Evolutionary conservation across 306 rosid genomes (phyloP).

Genomic region (Lotus japonicus): DNA sequence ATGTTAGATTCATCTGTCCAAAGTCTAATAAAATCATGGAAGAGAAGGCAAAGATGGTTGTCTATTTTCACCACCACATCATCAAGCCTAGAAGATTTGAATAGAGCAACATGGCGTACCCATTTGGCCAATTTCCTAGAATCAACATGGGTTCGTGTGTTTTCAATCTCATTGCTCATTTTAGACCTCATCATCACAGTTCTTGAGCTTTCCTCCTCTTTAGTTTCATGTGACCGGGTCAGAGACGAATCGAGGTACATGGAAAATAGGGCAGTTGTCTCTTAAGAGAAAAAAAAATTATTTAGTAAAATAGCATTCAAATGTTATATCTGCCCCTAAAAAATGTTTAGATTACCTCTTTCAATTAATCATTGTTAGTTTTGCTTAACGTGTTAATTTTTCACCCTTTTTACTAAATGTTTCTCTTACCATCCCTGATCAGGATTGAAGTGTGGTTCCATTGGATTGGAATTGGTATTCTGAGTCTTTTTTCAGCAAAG

Average conservation of each 20-base stretch:
- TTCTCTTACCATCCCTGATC: not conserved
- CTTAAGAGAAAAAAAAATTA: no score
- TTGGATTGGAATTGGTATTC: constrained; percentile 61
- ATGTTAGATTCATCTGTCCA: constrained; percentile 34
- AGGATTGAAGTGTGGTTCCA: constrained; percentile 24
- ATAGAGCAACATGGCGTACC: constrained; percentile 48
- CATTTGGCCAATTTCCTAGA: constrained; percentile 44
- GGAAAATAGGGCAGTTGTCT: no score
- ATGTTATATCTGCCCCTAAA: no score
- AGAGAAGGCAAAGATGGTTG: constrained; percentile 45
- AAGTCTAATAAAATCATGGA: constrained; percentile 43
- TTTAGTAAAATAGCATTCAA: no score
- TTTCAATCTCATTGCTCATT: constrained; percentile 40
- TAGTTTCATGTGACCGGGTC: constrained; percentile 19
- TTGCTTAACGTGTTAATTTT: no score
- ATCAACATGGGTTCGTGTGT: constrained; percentile 38
- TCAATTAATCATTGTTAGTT: no score
- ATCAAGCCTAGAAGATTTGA: constrained; percentile 11
- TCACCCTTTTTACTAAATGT: no score
- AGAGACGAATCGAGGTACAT: not conserved
- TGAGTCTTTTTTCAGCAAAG: constrained; percentile 44
- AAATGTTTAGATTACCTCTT: no score
- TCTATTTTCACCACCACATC: not conserved
- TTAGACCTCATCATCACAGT: constrained; percentile 54
- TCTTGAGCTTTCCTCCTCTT: constrained; percentile 60